Percentiles rank a stretch among this genome's conserved stretches.
Conservation (phyloP, 164 flowering plant species). For the Nymphaea thermarum region DNA sequence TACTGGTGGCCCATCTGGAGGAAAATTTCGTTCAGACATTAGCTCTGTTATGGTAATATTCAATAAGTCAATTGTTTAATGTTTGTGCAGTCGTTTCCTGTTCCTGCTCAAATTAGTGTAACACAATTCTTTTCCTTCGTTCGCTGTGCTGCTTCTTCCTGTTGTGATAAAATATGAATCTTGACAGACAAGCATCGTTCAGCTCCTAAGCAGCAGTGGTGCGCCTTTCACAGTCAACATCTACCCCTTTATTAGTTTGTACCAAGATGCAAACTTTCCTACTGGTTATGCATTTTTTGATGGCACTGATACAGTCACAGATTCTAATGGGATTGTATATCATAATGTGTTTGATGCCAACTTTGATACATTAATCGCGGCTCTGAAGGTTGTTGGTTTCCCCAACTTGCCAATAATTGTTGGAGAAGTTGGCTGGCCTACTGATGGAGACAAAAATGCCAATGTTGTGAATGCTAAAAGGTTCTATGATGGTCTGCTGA, state of each 20-base stretch:
- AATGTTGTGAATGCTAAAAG: neutral
- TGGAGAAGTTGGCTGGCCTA: conserved; percentile 9
- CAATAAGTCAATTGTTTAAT: too few species aligned
- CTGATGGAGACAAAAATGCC: conserved; percentile 7
- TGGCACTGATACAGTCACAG: conserved; percentile 1
- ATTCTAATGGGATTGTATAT: conserved; percentile 3
- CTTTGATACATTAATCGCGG: conserved; percentile 3
- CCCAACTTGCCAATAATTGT: conserved; percentile 4
- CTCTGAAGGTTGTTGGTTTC: conserved; percentile 2
- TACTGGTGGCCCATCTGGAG: conserved; percentile 14
- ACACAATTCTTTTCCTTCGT: too few species aligned
- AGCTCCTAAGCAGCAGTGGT: conserved; percentile 3
- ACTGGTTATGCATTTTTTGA: conserved; percentile 7
- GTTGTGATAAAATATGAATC: neutral
- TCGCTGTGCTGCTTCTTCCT: too few species aligned
- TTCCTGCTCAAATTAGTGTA: too few species aligned
- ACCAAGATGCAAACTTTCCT: conserved; percentile 3
- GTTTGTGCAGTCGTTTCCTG: too few species aligned
- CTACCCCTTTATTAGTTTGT: conserved; percentile 8
- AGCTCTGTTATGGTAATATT: conserved; percentile 6
- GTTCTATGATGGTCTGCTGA: conserved; percentile 6
- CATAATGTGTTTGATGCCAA: conserved; percentile 10
- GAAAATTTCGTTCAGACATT: conserved; percentile 15
- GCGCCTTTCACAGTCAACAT: conserved; percentile 9
- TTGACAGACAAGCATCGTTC: conserved; percentile 1